Percentiles rank a stretch among this genome's conserved stretches.
Evolutionary conservation across 2,329 filamentous ascomycete genomes (phyloP).

Genomic region (Spiromastix sp.): DNA sequence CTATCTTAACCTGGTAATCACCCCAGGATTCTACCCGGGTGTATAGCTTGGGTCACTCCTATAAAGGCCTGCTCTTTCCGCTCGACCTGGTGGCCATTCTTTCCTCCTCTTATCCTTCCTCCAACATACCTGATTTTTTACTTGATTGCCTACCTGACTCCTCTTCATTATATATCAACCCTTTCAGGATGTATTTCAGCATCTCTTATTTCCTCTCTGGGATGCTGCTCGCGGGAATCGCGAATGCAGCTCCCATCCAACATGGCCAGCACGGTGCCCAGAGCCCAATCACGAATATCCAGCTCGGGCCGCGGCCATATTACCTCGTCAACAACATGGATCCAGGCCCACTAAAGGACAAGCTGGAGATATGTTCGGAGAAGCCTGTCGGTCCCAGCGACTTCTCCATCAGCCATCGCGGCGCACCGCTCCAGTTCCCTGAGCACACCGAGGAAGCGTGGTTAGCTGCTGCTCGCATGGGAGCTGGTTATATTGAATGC

Average conservation of each 20-base stretch:
- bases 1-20: no score
- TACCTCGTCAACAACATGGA: constrained; percentile 56
- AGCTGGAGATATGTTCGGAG: constrained; percentile 49
- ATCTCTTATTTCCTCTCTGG: no score
- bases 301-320: constrained; percentile 54
- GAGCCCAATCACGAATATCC: constrained; percentile 28
- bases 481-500: constrained; percentile 56
- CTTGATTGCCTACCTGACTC: not conserved
- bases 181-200: no score
- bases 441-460: constrained; percentile 53
- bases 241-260: not conserved
- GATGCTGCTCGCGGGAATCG: not conserved
- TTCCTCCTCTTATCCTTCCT: no score
- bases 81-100: no score
- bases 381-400: constrained; percentile 41
- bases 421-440: constrained; percentile 52
- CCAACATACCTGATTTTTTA: no score
- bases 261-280: not conserved
- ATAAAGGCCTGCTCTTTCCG: no score
- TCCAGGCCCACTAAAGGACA: constrained; percentile 47
- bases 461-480: constrained; percentile 55
- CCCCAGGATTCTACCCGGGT: no score
- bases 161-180: no score
- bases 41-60: no score
- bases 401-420: constrained; percentile 54